phyloP scores from a whole-genome alignment of 148 eudicot species.

The Limonium bicolor region DNA sequence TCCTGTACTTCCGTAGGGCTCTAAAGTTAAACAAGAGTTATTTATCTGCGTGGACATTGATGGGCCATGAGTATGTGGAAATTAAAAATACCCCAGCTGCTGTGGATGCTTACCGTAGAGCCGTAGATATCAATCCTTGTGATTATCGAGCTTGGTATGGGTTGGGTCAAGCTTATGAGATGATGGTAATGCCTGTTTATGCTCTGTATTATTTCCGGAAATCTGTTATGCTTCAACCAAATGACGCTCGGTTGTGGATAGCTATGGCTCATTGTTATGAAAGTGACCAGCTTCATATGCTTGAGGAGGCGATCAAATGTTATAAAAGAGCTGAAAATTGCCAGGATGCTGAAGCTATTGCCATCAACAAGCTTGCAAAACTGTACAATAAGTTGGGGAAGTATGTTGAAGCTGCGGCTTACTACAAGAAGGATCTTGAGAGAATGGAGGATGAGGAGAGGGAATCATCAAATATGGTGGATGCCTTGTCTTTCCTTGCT shows the following conservation, averaged over 20 bases:
- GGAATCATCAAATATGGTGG: slow-evolving; percentile 83
- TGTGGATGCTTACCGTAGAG: slow-evolving; percentile 89
- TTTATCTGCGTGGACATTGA: slow-evolving; percentile 92
- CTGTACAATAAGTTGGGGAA: slow-evolving; percentile 61
- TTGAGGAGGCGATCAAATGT: slow-evolving; percentile 91
- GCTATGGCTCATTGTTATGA: slow-evolving; percentile 99
- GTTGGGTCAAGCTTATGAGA: slow-evolving; percentile 97
- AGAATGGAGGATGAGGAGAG: slow-evolving; percentile 93
- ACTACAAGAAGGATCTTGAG: slow-evolving; percentile 84
- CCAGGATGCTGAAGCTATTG: slow-evolving; percentile 93
- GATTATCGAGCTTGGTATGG: slow-evolving; percentile 99
- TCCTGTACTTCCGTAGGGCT: slow-evolving; percentile 81
- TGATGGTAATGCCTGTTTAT: slow-evolving; percentile 91
- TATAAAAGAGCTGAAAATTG: slow-evolving; percentile 73
- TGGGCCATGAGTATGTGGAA: slow-evolving; percentile 96
- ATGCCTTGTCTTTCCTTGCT: slow-evolving; percentile 72
- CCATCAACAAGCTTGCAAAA: slow-evolving; percentile 82
- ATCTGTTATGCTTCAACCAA: slow-evolving; percentile 82
- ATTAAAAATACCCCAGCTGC: slow-evolving; percentile 94
- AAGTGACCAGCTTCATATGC: slow-evolving; percentile 80
- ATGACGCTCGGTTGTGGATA: slow-evolving; percentile 89
- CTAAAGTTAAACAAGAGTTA: slow-evolving; percentile 76
- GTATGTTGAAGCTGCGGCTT: slow-evolving; percentile 72
- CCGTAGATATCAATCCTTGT: slow-evolving; percentile 84
- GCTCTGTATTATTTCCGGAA: slow-evolving; percentile 81